These are phyloP conservation scores for Scytalidium lignicola DNA, from an alignment of 2,329 filamentous ascomycete genomes.

Conservation along the genomic window DNA sequence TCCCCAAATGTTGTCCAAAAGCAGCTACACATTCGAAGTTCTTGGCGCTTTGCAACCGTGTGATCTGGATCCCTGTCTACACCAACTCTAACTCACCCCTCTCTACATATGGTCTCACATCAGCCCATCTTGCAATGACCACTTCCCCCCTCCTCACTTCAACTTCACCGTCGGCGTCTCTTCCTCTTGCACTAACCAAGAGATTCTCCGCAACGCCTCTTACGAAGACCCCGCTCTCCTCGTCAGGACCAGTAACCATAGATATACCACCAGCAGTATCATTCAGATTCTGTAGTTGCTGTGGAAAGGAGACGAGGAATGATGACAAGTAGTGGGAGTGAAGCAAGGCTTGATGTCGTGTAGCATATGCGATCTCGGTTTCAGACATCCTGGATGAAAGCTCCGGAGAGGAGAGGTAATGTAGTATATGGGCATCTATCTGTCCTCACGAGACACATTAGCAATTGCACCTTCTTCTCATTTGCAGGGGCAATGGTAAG, in stretches of 20 bases:
- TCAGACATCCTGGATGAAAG: constrained; percentile 63
- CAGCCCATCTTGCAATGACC: constrained; percentile 68
- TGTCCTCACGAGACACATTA: constrained; percentile 26
- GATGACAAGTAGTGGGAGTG: constrained; percentile 80
- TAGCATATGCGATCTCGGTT: constrained; percentile 76
- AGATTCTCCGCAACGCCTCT: constrained; percentile 57
- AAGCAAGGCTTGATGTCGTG: constrained; percentile 77
- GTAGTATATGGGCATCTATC: constrained; percentile 73
- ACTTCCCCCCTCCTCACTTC: constrained; percentile 58
- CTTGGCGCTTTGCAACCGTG: too few species aligned
- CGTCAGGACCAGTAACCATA: constrained; percentile 88
- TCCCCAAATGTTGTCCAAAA: too few species aligned
- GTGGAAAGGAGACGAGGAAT: constrained; percentile 79
- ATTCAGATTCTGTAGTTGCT: constrained; percentile 75
- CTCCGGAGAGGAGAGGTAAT: constrained; percentile 58
- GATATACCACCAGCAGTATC: constrained; percentile 83
- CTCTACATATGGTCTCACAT: constrained; percentile 58
- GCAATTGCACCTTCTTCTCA: too few species aligned
- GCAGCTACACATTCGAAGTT: too few species aligned
- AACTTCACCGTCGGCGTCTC: constrained; percentile 57
- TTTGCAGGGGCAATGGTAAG: too few species aligned
- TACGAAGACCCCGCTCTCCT: constrained; percentile 79
- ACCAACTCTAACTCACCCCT: constrained; percentile 53
- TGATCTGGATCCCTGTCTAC: constrained; percentile 23
- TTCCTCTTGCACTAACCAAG: constrained; percentile 54